Conservation (phyloP, 306 rosid species). For the Rosa multiflora region DNA sequence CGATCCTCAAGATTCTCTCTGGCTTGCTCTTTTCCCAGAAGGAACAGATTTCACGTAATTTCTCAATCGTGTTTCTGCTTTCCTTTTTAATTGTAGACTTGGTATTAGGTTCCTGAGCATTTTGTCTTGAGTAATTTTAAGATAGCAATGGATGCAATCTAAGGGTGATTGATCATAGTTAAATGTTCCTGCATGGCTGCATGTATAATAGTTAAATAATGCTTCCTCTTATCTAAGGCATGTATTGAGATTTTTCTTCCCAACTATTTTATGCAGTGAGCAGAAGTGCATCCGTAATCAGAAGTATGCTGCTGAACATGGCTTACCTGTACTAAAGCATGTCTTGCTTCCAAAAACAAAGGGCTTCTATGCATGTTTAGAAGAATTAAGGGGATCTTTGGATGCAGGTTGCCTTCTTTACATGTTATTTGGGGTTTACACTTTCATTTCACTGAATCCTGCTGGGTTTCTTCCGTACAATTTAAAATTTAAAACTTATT, state of each 20-base stretch:
- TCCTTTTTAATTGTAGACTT: neutral
- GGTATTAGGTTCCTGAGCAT: neutral
- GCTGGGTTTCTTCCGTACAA: neutral
- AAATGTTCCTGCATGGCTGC: neutral
- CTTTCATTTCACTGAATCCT: neutral
- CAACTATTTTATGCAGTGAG: constrained; percentile 47
- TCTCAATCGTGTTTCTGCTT: constrained; percentile 15
- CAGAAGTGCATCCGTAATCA: constrained; percentile 68
- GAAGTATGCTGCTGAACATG: constrained; percentile 72
- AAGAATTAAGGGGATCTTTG: constrained; percentile 54
- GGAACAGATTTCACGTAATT: constrained; percentile 83
- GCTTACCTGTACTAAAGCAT: constrained; percentile 59
- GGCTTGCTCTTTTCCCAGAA: constrained; percentile 92
- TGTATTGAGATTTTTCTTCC: constrained; percentile 16
- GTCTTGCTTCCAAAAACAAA: constrained; percentile 77
- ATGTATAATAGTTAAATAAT: neutral
- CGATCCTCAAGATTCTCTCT: constrained; percentile 67
- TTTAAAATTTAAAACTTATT: neutral
- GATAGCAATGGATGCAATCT: neutral
- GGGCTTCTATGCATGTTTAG: constrained; percentile 68
- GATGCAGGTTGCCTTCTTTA: constrained; percentile 53
- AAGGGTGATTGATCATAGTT: neutral
- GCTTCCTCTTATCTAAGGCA: neutral
- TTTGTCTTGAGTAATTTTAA: neutral
- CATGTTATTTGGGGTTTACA: constrained; percentile 12